phyloP scores from a whole-genome alignment of 176 grass and related monocot species.

The Eleusine indica region DNA sequence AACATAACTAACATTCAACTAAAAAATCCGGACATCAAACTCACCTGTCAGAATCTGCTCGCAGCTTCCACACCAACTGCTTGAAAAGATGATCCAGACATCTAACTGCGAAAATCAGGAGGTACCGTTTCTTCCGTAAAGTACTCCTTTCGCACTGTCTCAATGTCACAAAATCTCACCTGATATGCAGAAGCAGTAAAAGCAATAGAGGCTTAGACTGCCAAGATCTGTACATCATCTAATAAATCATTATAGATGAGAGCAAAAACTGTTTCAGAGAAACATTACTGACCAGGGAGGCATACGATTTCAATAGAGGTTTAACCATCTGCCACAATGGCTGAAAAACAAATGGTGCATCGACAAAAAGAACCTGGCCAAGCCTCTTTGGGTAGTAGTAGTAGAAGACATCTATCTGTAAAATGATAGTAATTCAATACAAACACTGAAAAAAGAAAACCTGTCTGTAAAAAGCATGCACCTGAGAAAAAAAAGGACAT shows the following conservation, averaged over 20 bases:
- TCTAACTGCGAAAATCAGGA: slow-evolving; percentile 59
- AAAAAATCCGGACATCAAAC: neutral
- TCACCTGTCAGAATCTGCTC: neutral
- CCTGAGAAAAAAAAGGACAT: neutral
- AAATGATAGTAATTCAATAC: slow-evolving; percentile 2
- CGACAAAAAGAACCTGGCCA: slow-evolving; percentile 81
- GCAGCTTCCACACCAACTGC: neutral
- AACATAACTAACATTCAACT: neutral
- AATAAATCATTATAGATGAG: neutral
- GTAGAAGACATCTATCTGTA: slow-evolving; percentile 91
- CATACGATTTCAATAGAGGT: slow-evolving; percentile 83
- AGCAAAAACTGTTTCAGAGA: neutral
- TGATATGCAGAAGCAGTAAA: slow-evolving; percentile 25
- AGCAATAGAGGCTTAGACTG: slow-evolving; percentile 5
- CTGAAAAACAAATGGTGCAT: slow-evolving; percentile 88
- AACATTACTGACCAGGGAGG: slow-evolving; percentile 61
- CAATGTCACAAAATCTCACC: slow-evolving; percentile 75
- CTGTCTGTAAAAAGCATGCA: slow-evolving; percentile 2
- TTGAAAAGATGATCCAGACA: neutral
- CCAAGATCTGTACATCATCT: neutral
- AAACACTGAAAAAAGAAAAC: neutral
- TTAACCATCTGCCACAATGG: slow-evolving; percentile 90
- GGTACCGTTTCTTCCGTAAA: slow-evolving; percentile 72
- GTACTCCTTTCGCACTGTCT: slow-evolving; percentile 73
- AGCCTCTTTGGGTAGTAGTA: slow-evolving; percentile 94